Evolutionary conservation across 2,329 filamentous ascomycete species (phyloP), one percentile per base, ranked within the genome.

Genomic region (Talaromyces sp.): DNA sequence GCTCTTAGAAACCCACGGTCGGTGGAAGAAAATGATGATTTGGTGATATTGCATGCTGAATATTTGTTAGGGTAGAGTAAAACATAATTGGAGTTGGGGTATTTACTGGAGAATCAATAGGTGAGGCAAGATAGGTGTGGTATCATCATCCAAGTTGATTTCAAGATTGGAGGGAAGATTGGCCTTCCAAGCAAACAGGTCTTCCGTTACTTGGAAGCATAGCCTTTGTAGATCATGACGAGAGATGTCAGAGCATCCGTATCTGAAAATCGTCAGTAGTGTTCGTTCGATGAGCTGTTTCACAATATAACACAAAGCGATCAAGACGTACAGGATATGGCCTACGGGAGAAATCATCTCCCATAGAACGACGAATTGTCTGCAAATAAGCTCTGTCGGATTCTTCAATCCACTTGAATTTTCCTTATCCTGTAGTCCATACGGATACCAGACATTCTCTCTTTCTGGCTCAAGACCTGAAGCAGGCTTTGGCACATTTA

Each of bases 1-100:
- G 42, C 62, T 70, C 51, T 75, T 70, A 3, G 75, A 76, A 16
- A 77, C 70, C 70, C 73, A 77, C 11, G 76, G 76, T 2, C 76
- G 66, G 40, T 77, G 75, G 50, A 75, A 68, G 57, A 75, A 75
- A 22, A 77, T 77, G 45, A 75, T 65, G 2, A 76, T 72, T 46
- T 76, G 73, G 52, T 77, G 68, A 47, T 76, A 77, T 67, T 76
- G 73, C 67, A 77, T 73, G 47, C 72, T 74, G 24, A 37, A 57
- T 39, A 45, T 5, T 43, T 7, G n/a, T 52, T 22, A 54, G 24
- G 9, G 17, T 40, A 17, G 14, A n/a, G 11, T 33, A 19, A 5
- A 7, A 27, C 4, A 14, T 16, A 6, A 17, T 7, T 7, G 0
- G 13, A 29, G 14, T 9, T 5, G 57, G 16, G 6, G 11, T 7